Percentiles rank a stretch among this genome's conserved stretches.
Conservation (phyloP, 2,329 filamentous ascomycete species). For the Ophiostoma sp. region DNA sequence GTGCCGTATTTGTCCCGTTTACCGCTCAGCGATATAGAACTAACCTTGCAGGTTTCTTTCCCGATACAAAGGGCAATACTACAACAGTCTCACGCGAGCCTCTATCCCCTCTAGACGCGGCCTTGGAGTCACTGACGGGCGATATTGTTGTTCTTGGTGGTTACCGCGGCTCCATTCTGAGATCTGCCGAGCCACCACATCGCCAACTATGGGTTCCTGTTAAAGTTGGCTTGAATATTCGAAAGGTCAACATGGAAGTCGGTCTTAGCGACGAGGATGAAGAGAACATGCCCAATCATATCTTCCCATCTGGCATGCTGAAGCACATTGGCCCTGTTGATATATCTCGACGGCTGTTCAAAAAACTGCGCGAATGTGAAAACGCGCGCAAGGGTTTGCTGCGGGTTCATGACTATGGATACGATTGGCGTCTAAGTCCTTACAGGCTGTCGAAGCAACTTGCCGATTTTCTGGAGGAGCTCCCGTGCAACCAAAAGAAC, state of each 20-base stretch:
- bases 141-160: slow-evolving; percentile 87
- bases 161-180: slow-evolving; percentile 83
- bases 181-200: slow-evolving; percentile 73
- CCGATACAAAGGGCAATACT: slow-evolving; percentile 27
- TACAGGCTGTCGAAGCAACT: slow-evolving; percentile 66
- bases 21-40: not conserved
- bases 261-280: slow-evolving; percentile 78
- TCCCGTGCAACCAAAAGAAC: slow-evolving; percentile 67
- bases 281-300: slow-evolving; percentile 72
- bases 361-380: slow-evolving; percentile 66
- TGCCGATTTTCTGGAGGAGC: slow-evolving; percentile 63
- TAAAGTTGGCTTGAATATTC: slow-evolving; percentile 84
- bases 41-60: slow-evolving; percentile 27
- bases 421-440: slow-evolving; percentile 89
- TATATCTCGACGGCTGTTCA: slow-evolving; percentile 76
- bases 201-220: slow-evolving; percentile 92
- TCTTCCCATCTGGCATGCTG: slow-evolving; percentile 83
- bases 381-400: slow-evolving; percentile 67
- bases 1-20: slow-evolving; percentile 22
- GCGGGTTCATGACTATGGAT: slow-evolving; percentile 83
- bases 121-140: slow-evolving; percentile 65
- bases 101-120: slow-evolving; percentile 38
- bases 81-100: slow-evolving; percentile 15
- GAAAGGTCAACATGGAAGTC: slow-evolving; percentile 86
- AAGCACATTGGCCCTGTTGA: slow-evolving; percentile 88